Conservation (phyloP, 768 basidiomycete species). For the Xerocomellus intermedius region DNA sequence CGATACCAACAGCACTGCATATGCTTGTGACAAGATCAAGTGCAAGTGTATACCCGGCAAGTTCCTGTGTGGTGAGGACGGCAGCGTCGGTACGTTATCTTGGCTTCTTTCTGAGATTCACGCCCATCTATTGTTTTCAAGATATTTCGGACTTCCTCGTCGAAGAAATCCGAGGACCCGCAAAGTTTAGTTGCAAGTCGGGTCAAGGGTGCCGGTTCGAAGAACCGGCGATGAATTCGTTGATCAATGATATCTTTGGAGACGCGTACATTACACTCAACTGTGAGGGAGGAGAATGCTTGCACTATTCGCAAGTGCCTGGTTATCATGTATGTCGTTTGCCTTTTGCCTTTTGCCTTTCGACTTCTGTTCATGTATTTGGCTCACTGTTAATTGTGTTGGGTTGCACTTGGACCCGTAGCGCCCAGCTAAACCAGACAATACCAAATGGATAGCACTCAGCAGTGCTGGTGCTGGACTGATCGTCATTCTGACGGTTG, state of each 20-base stretch:
- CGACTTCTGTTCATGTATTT: neutral
- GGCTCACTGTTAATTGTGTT: neutral
- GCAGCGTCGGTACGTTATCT: constrained; percentile 76
- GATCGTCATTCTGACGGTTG: constrained; percentile 67
- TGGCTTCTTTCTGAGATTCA: neutral
- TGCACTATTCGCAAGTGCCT: constrained; percentile 92
- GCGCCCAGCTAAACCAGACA: constrained; percentile 81
- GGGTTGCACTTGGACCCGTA: constrained; percentile 24
- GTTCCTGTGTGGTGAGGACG: constrained; percentile 95
- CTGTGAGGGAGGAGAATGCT: constrained; percentile 89
- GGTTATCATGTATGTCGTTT: constrained; percentile 65
- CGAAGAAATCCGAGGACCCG: constrained; percentile 90
- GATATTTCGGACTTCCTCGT: constrained; percentile 93
- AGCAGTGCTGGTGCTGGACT: constrained; percentile 78
- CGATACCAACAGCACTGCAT: constrained; percentile 69
- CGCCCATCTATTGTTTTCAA: neutral
- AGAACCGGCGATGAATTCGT: constrained; percentile 94
- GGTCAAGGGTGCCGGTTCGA: constrained; percentile 84
- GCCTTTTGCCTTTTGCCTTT: neutral
- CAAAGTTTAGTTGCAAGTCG: constrained; percentile 72
- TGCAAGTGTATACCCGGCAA: constrained; percentile 92
- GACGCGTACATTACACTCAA: constrained; percentile 85
- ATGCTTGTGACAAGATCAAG: constrained; percentile 79
- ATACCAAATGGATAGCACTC: constrained; percentile 76
- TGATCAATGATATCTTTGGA: constrained; percentile 92